A percentile compares a stretch with the other conserved stretches of the same genome.
These are phyloP conservation scores for Cordyceps javanica DNA, from an alignment of 2,329 filamentous ascomycete species.

Conservation along the genomic window DNA sequence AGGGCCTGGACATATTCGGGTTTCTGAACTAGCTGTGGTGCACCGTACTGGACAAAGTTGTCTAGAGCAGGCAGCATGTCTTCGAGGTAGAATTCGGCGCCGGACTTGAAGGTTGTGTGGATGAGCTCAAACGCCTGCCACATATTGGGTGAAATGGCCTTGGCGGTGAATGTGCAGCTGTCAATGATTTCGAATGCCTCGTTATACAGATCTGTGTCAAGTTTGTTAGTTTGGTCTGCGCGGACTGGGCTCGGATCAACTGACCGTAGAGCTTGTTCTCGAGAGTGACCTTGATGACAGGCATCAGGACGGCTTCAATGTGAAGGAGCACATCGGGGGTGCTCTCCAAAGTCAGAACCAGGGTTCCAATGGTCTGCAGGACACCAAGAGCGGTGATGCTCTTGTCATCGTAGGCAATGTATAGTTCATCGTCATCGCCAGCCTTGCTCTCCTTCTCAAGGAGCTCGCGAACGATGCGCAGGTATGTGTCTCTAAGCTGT, in stretches of 20 bases:
- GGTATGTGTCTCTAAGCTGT: constrained; percentile 91
- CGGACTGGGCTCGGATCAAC: constrained; percentile 16
- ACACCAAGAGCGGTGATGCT: constrained; percentile 96
- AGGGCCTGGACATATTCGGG: constrained; percentile 82
- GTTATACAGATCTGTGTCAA: constrained; percentile 75
- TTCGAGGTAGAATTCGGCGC: constrained; percentile 93
- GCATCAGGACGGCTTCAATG: constrained; percentile 93
- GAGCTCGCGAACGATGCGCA: constrained; percentile 86
- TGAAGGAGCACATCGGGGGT: constrained; percentile 92
- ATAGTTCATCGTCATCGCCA: constrained; percentile 69
- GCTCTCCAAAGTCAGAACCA: constrained; percentile 94
- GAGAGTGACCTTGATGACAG: constrained; percentile 89
- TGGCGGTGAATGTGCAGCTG: constrained; percentile 96
- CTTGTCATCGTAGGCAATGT: constrained; percentile 96
- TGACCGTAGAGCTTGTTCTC: constrained; percentile 94
- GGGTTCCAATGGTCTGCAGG: constrained; percentile 91
- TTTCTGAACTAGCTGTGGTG: constrained; percentile 71
- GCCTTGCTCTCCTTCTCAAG: constrained; percentile 79
- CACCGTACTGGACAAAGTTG: constrained; percentile 94
- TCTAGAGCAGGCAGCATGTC: constrained; percentile 98
- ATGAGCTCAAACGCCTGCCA: constrained; percentile 98
- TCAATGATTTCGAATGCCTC: constrained; percentile 99
- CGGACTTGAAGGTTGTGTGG: constrained; percentile 93
- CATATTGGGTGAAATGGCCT: constrained; percentile 93
- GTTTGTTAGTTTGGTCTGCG: background rate